These are phyloP conservation scores for Plectranthus barbatus DNA, from an alignment of 257 asterid genomes.

Conservation along the genomic window DNA sequence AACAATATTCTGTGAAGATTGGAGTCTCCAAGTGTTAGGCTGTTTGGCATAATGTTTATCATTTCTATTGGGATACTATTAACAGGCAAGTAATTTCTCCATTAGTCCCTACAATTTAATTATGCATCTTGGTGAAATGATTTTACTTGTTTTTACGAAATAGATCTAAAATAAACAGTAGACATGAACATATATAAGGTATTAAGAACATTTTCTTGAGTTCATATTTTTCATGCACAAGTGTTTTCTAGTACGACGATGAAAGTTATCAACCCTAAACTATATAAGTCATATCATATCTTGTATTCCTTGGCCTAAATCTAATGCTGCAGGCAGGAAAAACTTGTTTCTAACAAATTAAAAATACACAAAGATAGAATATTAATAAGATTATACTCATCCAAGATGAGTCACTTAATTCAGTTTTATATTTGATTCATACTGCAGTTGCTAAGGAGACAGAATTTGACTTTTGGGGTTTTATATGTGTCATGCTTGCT, in stretches of 20 bases:
- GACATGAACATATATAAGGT: background rate
- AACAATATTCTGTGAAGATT: constrained; percentile 42
- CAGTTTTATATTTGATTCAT: constrained; percentile 7
- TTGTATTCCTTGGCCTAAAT: too few relatives aligned
- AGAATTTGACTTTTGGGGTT: constrained; percentile 87
- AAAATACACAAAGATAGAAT: background rate
- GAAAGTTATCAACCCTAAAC: too few relatives aligned
- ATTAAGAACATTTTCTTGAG: too few relatives aligned
- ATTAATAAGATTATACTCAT: background rate
- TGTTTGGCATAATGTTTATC: constrained; percentile 69
- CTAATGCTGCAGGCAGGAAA: too few relatives aligned
- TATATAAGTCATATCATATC: too few relatives aligned
- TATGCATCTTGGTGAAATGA: background rate
- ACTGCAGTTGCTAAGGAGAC: constrained; percentile 90
- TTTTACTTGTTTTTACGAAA: background rate
- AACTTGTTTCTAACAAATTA: too few relatives aligned
- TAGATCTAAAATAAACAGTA: background rate
- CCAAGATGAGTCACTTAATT: background rate
- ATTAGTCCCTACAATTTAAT: background rate
- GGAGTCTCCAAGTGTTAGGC: constrained; percentile 89
- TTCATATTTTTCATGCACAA: too few relatives aligned
- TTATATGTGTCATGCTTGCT: constrained; percentile 85
- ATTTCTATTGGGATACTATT: constrained; percentile 74
- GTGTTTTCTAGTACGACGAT: too few relatives aligned
- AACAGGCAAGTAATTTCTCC: constrained; percentile 48